phyloP scores from a whole-genome alignment of 108 stramenopile genomes.

The Pseudonitzschia delicatissima region DNA sequence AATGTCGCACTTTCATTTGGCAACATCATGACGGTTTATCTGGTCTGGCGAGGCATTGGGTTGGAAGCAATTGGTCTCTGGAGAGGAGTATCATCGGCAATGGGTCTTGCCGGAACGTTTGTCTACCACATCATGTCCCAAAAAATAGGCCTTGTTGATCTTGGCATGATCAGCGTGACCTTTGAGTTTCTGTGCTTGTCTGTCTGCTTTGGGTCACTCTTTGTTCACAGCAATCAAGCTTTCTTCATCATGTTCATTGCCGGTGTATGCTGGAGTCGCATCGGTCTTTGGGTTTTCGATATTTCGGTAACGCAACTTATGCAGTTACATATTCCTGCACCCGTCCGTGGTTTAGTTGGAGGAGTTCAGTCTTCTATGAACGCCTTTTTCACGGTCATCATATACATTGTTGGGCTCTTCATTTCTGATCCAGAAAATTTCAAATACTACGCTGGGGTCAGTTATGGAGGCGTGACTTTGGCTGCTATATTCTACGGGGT shows the following conservation, averaged over 20 bases:
- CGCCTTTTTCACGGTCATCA: conserved; percentile 45
- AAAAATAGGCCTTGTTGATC: conserved; percentile 24
- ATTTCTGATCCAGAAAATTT: conserved; percentile 53
- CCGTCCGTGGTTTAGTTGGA: conserved; percentile 55
- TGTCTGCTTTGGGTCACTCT: conserved; percentile 33
- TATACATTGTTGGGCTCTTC: conserved; percentile 49
- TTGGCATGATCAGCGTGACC: conserved; percentile 56
- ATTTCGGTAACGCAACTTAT: conserved; percentile 62
- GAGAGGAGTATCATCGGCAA: conserved; percentile 52
- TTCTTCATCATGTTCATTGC: conserved; percentile 43
- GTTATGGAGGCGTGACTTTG: conserved; percentile 45
- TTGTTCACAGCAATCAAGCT: conserved; percentile 17
- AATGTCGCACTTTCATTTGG: conserved; percentile 59
- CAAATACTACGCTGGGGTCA: conserved; percentile 33
- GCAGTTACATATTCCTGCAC: conserved; percentile 51
- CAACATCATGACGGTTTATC: conserved; percentile 62
- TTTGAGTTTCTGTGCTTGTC: conserved; percentile 49
- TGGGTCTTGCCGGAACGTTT: conserved; percentile 61
- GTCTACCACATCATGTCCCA: conserved; percentile 41
- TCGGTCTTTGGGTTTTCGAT: conserved; percentile 76
- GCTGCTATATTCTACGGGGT: conserved; percentile 36
- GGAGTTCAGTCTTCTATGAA: conserved; percentile 61
- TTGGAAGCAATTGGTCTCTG: conserved; percentile 46
- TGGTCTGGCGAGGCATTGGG: conserved; percentile 52
- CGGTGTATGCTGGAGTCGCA: conserved; percentile 57